Percentiles rank a stretch among this genome's conserved stretches.
phyloP scores from a whole-genome alignment of 1,139 yeast species.

The Yamadazyma conglobata region DNA sequence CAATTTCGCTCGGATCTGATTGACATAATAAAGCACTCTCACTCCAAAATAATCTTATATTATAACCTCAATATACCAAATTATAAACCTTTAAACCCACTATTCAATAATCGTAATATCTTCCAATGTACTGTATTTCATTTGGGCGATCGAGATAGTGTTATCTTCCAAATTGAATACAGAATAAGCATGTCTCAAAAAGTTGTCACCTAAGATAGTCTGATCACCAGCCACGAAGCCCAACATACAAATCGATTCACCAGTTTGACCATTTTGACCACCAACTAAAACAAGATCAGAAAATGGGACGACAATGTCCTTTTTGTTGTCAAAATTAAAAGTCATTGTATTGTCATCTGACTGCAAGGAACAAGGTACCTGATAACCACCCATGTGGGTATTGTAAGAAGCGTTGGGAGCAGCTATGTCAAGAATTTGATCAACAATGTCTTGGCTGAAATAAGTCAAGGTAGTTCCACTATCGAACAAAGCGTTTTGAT shows the following conservation, averaged over 20 bases:
- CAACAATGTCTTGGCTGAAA: slow-evolving; percentile 21
- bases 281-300: slow-evolving; percentile 22
- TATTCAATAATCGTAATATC: slow-evolving; percentile 17
- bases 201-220: slow-evolving; percentile 62
- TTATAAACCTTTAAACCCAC: too few relatives aligned
- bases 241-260: slow-evolving; percentile 22
- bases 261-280: slow-evolving; percentile 12
- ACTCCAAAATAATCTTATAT: too few relatives aligned
- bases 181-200: slow-evolving; percentile 35
- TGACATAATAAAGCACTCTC: too few relatives aligned
- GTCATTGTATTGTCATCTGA: slow-evolving; percentile 21
- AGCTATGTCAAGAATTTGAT: slow-evolving; percentile 15
- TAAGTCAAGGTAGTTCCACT: slow-evolving; percentile 39
- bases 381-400: slow-evolving; percentile 18
- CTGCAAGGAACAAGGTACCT: slow-evolving; percentile 28
- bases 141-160: slow-evolving; percentile 36
- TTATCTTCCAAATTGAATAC: slow-evolving; percentile 39
- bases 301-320: slow-evolving; percentile 33
- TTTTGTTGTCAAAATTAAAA: slow-evolving; percentile 23
- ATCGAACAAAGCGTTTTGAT: slow-evolving; percentile 28
- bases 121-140: slow-evolving; percentile 24
- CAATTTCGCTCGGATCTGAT: too few relatives aligned
- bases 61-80: too few relatives aligned
- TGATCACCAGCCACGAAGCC: slow-evolving; percentile 25
- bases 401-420: slow-evolving; percentile 18